Percentiles rank a stretch among this genome's conserved stretches.
Evolutionary conservation across 2,329 filamentous ascomycete species (phyloP).

Genomic region (Chaetomiaceae sp.): DNA sequence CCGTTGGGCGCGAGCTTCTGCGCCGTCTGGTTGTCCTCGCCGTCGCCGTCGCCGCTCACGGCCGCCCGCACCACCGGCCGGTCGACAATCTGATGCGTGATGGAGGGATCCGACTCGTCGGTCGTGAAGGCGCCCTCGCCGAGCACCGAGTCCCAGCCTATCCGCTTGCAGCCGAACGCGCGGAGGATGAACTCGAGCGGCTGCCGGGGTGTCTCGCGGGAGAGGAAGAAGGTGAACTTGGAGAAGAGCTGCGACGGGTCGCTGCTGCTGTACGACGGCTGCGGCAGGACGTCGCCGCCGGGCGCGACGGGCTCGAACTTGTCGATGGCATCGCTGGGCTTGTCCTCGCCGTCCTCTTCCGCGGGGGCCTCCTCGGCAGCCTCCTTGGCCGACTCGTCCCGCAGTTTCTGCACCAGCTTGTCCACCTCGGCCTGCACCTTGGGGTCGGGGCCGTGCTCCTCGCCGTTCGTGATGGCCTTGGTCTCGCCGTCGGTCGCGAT

Average conservation of each 20-base stretch:
- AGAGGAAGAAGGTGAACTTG: constrained; percentile 86
- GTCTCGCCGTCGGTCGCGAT: constrained; percentile 51
- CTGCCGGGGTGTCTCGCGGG: constrained; percentile 85
- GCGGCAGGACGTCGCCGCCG: constrained; percentile 79
- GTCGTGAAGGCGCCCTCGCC: constrained; percentile 91
- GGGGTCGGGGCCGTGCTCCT: constrained; percentile 55
- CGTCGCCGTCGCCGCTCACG: constrained; percentile 45
- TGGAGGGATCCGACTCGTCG: constrained; percentile 78
- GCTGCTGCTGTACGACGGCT: constrained; percentile 64
- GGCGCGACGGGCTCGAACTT: constrained; percentile 83
- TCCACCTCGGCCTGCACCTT: constrained; percentile 62
- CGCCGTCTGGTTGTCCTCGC: constrained; percentile 58
- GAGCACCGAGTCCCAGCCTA: constrained; percentile 89
- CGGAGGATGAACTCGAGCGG: constrained; percentile 90
- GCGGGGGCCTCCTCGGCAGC: constrained; percentile 37
- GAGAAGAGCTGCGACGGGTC: constrained; percentile 76
- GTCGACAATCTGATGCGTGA: constrained; percentile 96
- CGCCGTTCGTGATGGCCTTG: constrained; percentile 50
- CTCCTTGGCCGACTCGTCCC: constrained; percentile 43
- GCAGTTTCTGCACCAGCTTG: constrained; percentile 65
- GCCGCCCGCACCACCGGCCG: constrained; percentile 68
- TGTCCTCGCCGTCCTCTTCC: constrained; percentile 43
- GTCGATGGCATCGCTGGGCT: constrained; percentile 66
- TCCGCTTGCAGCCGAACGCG: constrained; percentile 90
- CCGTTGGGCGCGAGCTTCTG: constrained; percentile 58